Conservation (phyloP, 345 rosid species). For the Hibiscus mutabilis region DNA sequence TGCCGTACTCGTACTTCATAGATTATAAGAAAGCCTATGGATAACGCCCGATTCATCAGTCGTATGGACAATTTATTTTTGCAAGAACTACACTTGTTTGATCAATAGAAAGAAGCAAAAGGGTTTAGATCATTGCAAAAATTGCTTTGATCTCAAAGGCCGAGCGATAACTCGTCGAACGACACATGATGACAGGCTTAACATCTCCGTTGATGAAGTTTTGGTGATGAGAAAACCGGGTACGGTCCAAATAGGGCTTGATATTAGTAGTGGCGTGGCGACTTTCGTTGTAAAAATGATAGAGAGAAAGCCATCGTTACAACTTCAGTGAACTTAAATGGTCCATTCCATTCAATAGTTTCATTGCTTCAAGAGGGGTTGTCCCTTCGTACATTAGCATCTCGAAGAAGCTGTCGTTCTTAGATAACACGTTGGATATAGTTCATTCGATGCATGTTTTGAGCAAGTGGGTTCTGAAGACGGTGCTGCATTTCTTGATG, state of each 20-base stretch:
- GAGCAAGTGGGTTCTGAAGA: too few species aligned
- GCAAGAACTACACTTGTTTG: slow-evolving; percentile 39
- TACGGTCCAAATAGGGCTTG: slow-evolving; percentile 46
- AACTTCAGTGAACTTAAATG: slow-evolving; percentile 48
- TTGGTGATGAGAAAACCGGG: slow-evolving; percentile 28
- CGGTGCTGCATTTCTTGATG: too few species aligned
- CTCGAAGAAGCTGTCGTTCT: too few species aligned
- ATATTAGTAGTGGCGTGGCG: slow-evolving; percentile 55
- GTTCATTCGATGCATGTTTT: too few species aligned
- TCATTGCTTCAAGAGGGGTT: too few species aligned
- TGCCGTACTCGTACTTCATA: too few species aligned
- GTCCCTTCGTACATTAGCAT: too few species aligned
- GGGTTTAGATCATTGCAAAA: slow-evolving; percentile 52
- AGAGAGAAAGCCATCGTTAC: slow-evolving; percentile 45
- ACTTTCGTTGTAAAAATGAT: slow-evolving; percentile 50
- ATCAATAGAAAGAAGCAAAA: slow-evolving; percentile 36
- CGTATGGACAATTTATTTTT: slow-evolving; percentile 49
- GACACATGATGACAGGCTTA: background rate
- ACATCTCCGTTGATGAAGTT: slow-evolving; percentile 42
- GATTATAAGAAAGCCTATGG: too few species aligned
- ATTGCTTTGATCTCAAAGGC: slow-evolving; percentile 47
- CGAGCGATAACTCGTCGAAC: slow-evolving; percentile 40
- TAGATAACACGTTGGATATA: too few species aligned
- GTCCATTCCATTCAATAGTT: slow-evolving; percentile 50
- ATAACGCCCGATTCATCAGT: too few species aligned